A percentile compares a stretch with the other conserved stretches of the same genome.
Conservation (phyloP, 305 asterid genomes). For the Plantago rigida region DNA sequence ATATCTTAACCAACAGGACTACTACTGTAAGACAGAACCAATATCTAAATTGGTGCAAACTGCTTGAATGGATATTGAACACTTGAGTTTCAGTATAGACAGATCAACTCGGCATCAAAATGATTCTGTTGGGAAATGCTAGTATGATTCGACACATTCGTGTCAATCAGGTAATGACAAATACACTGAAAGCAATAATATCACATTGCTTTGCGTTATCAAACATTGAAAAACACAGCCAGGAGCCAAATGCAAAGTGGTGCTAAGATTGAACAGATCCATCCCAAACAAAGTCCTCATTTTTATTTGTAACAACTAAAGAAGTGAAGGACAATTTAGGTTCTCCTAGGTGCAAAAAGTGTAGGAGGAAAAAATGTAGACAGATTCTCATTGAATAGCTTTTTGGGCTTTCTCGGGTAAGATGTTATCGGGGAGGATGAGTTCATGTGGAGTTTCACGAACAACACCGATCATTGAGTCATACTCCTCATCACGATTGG, state of each 20-base stretch:
- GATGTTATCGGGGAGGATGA: slow-evolving; percentile 50
- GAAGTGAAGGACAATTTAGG: slow-evolving; percentile 23
- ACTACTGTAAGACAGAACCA: too few relatives aligned
- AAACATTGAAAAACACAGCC: not conserved
- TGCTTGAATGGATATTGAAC: too few relatives aligned
- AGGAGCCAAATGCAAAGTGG: slow-evolving; percentile 4
- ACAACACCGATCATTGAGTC: slow-evolving; percentile 58
- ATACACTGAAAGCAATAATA: slow-evolving; percentile 6
- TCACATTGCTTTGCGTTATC: slow-evolving; percentile 8
- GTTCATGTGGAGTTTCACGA: slow-evolving; percentile 56
- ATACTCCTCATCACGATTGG: slow-evolving; percentile 47
- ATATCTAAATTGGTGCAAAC: too few relatives aligned
- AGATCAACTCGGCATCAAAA: not conserved
- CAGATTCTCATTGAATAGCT: slow-evolving; percentile 33
- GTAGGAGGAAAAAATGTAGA: slow-evolving; percentile 6
- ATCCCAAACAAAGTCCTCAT: slow-evolving; percentile 16
- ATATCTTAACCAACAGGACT: too few relatives aligned
- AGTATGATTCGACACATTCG: slow-evolving; percentile 9
- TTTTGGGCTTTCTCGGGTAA: slow-evolving; percentile 45
- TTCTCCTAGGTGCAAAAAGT: slow-evolving; percentile 11
- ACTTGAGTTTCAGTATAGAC: not conserved
- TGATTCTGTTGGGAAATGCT: not conserved
- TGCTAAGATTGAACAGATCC: slow-evolving; percentile 20
- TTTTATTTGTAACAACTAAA: slow-evolving; percentile 25
- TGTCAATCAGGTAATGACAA: not conserved